Evolutionary conservation across 164 flowering plant genomes (phyloP).

Genomic region (Macadamia tetraphylla): DNA sequence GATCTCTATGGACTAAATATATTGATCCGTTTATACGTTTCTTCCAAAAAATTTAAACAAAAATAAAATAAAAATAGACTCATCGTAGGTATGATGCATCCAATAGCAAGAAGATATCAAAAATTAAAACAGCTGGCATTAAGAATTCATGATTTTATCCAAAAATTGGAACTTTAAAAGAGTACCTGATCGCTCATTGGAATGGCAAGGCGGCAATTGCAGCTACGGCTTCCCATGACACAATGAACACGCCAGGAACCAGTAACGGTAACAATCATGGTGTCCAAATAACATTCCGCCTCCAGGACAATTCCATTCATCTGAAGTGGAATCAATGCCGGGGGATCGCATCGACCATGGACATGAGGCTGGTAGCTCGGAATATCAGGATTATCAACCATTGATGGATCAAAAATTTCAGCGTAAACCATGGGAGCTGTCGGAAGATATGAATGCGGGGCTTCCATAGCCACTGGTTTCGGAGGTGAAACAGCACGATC

Average conservation of each 20-base stretch:
- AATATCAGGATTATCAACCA: slow-evolving; percentile 92
- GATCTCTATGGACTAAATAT: too few species aligned
- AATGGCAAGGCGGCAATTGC: slow-evolving; percentile 65
- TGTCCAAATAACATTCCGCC: slow-evolving; percentile 52
- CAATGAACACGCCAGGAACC: slow-evolving; percentile 94
- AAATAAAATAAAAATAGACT: too few species aligned
- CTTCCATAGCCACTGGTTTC: slow-evolving; percentile 43
- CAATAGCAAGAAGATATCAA: too few species aligned
- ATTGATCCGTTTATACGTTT: too few species aligned
- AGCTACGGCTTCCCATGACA: slow-evolving; percentile 62
- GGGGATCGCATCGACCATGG: slow-evolving; percentile 82
- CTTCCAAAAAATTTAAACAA: too few species aligned
- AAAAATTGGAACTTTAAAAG: neutral
- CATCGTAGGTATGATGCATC: too few species aligned
- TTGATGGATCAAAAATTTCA: slow-evolving; percentile 58
- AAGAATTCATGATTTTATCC: neutral
- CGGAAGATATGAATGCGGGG: slow-evolving; percentile 35
- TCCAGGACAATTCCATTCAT: slow-evolving; percentile 59
- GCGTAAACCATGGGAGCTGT: slow-evolving; percentile 82
- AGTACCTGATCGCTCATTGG: slow-evolving; percentile 84
- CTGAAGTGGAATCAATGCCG: slow-evolving; percentile 87
- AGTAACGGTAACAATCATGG: slow-evolving; percentile 47
- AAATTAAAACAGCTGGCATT: neutral
- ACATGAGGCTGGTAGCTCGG: slow-evolving; percentile 98
- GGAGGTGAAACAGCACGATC: slow-evolving; percentile 70